Conservation (phyloP, 768 basidiomycete species). For the Tulasnella sp. region DNA sequence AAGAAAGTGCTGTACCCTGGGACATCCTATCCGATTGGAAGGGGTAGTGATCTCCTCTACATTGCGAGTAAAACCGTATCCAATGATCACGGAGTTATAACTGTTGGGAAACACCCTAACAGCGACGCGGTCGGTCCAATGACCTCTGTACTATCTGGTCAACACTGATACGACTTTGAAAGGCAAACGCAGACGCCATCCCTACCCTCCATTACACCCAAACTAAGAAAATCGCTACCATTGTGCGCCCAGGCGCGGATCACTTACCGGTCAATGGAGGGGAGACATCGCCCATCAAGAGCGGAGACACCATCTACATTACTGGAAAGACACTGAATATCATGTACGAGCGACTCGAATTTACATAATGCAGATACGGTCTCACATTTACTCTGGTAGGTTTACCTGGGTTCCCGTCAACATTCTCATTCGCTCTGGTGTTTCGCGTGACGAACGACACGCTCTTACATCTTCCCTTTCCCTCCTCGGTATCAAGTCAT, state of each 20-base stretch:
- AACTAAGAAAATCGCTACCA: neutral
- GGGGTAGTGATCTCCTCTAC: neutral
- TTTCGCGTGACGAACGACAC: constrained; percentile 1
- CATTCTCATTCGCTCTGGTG: constrained; percentile 4
- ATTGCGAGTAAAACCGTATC: neutral
- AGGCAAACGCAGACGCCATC: neutral
- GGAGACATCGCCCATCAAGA: neutral
- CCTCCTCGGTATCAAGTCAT: constrained; percentile 9
- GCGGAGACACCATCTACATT: constrained; percentile 3
- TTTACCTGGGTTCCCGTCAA: constrained; percentile 7
- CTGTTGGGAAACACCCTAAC: neutral
- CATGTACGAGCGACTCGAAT: neutral
- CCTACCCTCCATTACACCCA: constrained; percentile 9
- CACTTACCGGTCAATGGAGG: neutral
- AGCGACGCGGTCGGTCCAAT: neutral
- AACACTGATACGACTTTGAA: neutral
- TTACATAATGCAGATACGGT: neutral
- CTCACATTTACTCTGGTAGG: neutral
- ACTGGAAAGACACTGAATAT: neutral
- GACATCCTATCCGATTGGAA: neutral
- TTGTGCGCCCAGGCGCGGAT: constrained; percentile 1
- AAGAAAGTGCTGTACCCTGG: constrained; percentile 9
- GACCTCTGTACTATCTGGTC: neutral
- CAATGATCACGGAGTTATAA: neutral
- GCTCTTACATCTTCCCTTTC: neutral